Conservation (phyloP, 306 rosid genomes). For the Pueraria montana region DNA sequence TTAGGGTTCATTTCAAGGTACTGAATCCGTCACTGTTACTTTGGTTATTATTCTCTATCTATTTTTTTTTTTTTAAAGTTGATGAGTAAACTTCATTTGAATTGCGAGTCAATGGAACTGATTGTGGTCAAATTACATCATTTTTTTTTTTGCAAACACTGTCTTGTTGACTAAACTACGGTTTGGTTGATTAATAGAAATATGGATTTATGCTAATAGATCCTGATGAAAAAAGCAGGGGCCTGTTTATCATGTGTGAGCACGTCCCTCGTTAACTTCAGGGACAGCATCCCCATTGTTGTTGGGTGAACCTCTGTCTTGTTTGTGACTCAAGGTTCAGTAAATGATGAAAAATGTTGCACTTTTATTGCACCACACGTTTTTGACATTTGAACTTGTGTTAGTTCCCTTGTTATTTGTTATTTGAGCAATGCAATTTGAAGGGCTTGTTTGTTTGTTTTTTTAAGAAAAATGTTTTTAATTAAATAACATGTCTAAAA, state of each 20-base stretch:
- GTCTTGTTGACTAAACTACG: too few species aligned
- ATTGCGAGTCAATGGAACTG: not conserved
- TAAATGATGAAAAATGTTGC: constrained; percentile 65
- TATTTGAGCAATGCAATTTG: too few species aligned
- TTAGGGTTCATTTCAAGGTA: constrained; percentile 97
- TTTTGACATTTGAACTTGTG: too few species aligned
- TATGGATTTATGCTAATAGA: too few species aligned
- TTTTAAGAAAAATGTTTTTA: too few species aligned
- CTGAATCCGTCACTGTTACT: not conserved
- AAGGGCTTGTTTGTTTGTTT: too few species aligned
- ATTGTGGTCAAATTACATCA: not conserved
- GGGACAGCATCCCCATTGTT: constrained; percentile 65
- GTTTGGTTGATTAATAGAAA: too few species aligned
- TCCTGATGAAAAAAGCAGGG: constrained; percentile 62
- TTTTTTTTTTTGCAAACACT: too few species aligned
- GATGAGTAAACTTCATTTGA: not conserved
- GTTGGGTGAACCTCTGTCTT: constrained; percentile 85
- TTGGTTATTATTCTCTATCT: not conserved
- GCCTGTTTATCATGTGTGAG: constrained; percentile 55
- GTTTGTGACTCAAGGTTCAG: constrained; percentile 70
- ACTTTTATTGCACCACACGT: too few species aligned
- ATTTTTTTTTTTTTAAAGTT: not conserved
- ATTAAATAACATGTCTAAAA: too few species aligned
- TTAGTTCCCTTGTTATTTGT: too few species aligned
- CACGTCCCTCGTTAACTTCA: constrained; percentile 64